These are phyloP conservation scores for Calocera cornea DNA, from an alignment of 768 basidiomycete genomes.

Conservation along the genomic window DNA sequence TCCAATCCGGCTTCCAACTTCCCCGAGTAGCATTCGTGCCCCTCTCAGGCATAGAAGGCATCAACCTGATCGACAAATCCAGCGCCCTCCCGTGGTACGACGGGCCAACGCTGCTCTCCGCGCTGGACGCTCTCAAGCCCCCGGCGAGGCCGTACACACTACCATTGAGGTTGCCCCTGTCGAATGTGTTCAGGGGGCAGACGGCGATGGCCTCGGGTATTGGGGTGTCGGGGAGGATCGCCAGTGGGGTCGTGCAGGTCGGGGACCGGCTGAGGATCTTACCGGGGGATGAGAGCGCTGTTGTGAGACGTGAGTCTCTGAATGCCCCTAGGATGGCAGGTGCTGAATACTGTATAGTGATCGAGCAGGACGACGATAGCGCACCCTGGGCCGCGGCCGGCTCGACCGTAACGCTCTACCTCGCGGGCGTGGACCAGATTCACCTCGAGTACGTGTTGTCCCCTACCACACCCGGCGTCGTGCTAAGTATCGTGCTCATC, in stretches of 20 bases:
- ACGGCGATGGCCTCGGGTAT: slow-evolving; percentile 50
- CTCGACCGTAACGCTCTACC: slow-evolving; percentile 70
- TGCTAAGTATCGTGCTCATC: too few relatives aligned
- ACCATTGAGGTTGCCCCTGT: slow-evolving; percentile 75
- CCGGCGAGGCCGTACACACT: slow-evolving; percentile 62
- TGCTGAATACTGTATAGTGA: slow-evolving; percentile 44
- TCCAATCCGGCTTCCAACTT: slow-evolving; percentile 73
- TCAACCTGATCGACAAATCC: slow-evolving; percentile 55
- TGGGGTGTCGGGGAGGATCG: slow-evolving; percentile 70
- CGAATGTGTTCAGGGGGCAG: slow-evolving; percentile 89
- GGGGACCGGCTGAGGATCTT: slow-evolving; percentile 77
- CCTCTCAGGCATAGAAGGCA: slow-evolving; percentile 77
- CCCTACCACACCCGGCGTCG: too few relatives aligned
- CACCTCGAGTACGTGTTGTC: slow-evolving; percentile 47
- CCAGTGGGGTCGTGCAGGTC: slow-evolving; percentile 79
- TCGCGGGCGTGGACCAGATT: slow-evolving; percentile 72
- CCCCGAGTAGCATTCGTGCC: slow-evolving; percentile 76
- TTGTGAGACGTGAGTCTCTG: slow-evolving; percentile 51
- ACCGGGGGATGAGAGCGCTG: slow-evolving; percentile 80
- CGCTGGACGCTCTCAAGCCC: slow-evolving; percentile 69
- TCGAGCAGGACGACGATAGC: slow-evolving; percentile 65
- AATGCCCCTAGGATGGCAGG: too few relatives aligned
- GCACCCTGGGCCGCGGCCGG: slow-evolving; percentile 85
- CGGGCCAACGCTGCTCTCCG: slow-evolving; percentile 71
- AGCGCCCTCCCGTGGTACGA: slow-evolving; percentile 55